phyloP scores from a whole-genome alignment of 2,329 filamentous ascomycete species.

The Venturia effusa region DNA sequence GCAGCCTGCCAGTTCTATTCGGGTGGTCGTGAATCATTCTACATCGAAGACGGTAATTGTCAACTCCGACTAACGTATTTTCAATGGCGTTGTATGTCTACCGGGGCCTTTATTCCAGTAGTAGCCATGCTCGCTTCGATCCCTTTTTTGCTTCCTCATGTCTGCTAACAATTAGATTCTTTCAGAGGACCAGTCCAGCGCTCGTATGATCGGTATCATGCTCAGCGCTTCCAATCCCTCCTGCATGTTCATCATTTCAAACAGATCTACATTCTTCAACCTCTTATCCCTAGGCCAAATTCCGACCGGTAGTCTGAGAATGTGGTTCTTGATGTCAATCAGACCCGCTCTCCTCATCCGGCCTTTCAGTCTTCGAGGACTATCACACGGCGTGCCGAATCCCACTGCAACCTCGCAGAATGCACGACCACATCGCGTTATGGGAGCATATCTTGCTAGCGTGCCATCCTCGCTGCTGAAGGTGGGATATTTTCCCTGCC shows the following conservation, averaged over 20 bases:
- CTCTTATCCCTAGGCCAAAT: conserved; percentile 18
- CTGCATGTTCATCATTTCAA: conserved; percentile 14
- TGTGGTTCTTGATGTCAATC: conserved; percentile 17
- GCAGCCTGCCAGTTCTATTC: neutral
- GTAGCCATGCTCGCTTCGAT: conserved; percentile 18
- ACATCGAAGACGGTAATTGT: neutral
- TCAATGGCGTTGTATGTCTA: neutral
- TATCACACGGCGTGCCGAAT: conserved; percentile 15
- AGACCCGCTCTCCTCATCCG: conserved; percentile 25
- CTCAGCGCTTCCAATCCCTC: conserved; percentile 21
- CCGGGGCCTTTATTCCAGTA: too few relatives aligned
- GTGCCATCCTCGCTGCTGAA: conserved; percentile 28
- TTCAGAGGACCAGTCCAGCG: conserved; percentile 18
- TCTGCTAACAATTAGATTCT: conserved; percentile 19
- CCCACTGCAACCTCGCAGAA: conserved; percentile 13
- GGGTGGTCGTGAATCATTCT: neutral
- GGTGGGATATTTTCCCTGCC: conserved; percentile 36
- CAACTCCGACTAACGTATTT: too few relatives aligned
- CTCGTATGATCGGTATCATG: conserved; percentile 17
- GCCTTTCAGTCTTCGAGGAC: conserved; percentile 25
- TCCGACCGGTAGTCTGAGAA: conserved; percentile 15
- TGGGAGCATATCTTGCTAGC: conserved; percentile 21
- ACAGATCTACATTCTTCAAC: conserved; percentile 18
- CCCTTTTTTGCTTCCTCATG: conserved; percentile 15
- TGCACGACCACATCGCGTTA: conserved; percentile 3